Conservation (phyloP, 441 rosid genomes). For the Manihot esculenta region DNA sequence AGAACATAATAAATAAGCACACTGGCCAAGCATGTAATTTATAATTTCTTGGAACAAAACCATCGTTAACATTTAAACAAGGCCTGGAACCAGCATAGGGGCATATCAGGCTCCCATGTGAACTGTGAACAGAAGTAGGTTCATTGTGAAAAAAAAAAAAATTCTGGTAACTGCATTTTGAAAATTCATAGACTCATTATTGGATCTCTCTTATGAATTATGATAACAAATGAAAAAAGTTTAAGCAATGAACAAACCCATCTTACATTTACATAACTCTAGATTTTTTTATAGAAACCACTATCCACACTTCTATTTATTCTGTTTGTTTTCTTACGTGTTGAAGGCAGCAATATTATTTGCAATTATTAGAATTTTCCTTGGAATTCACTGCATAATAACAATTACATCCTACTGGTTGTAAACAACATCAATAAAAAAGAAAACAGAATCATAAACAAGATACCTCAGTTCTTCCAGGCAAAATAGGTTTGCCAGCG, state of each 20-base stretch:
- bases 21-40: constrained; percentile 1
- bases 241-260: background rate
- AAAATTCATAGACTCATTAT: background rate
- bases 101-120: background rate
- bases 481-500: constrained; percentile 74
- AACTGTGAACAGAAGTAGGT: background rate
- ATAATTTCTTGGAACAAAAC: constrained; percentile 1
- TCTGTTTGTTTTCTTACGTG: background rate
- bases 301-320: background rate
- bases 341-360: background rate
- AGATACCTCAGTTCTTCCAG: constrained; percentile 90
- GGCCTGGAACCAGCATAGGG: background rate
- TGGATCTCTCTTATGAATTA: background rate
- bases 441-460: background rate
- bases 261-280: background rate
- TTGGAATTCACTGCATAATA: background rate
- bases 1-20: background rate
- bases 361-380: background rate
- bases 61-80: too few species aligned
- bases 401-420: background rate
- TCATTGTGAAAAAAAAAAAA: background rate
- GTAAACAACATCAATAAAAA: constrained; percentile 8
- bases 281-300: background rate
- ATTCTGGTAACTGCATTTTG: background rate
- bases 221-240: background rate